A percentile compares a stretch with the other conserved stretches of the same genome.
Evolutionary conservation across 768 basidiomycete genomes (phyloP).

Genomic region (Arthromyces matolae): DNA sequence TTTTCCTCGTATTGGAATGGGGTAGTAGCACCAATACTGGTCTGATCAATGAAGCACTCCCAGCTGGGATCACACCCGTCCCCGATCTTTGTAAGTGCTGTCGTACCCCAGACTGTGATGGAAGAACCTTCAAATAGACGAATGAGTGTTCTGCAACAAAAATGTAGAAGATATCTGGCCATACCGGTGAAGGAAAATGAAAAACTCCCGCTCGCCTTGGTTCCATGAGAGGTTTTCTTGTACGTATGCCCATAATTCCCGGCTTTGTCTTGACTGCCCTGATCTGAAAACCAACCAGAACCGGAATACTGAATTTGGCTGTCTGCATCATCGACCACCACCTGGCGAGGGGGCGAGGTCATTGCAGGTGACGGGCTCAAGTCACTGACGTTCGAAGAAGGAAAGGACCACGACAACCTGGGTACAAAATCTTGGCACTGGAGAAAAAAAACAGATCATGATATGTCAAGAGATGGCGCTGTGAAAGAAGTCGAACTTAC

Average conservation of each 20-base stretch:
- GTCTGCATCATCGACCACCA: conserved; percentile 33
- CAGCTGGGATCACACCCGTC: conserved; percentile 18
- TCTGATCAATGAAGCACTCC: conserved; percentile 24
- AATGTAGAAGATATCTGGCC: background rate
- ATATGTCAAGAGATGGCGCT: too few species aligned
- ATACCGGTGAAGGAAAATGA: conserved; percentile 29
- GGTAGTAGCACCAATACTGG: conserved; percentile 7
- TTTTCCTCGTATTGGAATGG: conserved; percentile 12
- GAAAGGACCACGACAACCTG: background rate
- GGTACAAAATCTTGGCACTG: background rate
- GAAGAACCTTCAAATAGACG: background rate
- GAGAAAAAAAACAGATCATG: too few species aligned
- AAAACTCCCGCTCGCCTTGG: conserved; percentile 23
- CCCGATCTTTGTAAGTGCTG: conserved; percentile 11
- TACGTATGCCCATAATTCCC: conserved; percentile 33
- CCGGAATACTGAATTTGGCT: conserved; percentile 26
- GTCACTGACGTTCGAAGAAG: background rate
- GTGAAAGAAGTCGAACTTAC: too few species aligned
- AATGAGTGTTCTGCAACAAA: background rate
- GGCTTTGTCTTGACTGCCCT: conserved; percentile 20
- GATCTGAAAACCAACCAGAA: conserved; percentile 25
- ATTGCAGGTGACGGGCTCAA: background rate
- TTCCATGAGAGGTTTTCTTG: conserved; percentile 27
- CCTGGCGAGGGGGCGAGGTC: conserved; percentile 18
- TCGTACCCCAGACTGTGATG: conserved; percentile 19